Percentiles rank a stretch among this genome's conserved stretches.
phyloP scores from a whole-genome alignment of 1,139 yeast genomes.

The Ogataea hybrid region DNA sequence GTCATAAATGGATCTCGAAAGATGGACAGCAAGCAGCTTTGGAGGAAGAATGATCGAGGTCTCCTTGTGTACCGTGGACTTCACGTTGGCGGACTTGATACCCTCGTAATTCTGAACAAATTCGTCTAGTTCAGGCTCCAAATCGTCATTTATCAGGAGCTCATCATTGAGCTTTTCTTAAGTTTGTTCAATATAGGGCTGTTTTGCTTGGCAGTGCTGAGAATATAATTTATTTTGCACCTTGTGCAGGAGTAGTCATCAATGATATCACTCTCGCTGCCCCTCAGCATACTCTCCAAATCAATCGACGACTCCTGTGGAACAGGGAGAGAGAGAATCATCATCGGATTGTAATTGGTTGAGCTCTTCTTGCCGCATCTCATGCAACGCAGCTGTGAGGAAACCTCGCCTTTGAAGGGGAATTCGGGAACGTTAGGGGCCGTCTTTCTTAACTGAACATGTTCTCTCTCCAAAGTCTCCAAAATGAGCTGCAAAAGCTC shows the following conservation, averaged over 20 bases:
- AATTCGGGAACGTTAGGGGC: slow-evolving; percentile 45
- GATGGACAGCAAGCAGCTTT: slow-evolving; percentile 66
- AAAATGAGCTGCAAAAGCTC: slow-evolving; percentile 79
- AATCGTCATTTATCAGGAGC: slow-evolving; percentile 61
- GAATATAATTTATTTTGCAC: slow-evolving; percentile 57
- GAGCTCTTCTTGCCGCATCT: slow-evolving; percentile 64
- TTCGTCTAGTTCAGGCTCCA: slow-evolving; percentile 40
- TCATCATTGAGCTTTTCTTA: slow-evolving; percentile 25
- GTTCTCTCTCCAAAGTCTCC: slow-evolving; percentile 75
- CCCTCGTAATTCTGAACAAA: slow-evolving; percentile 44
- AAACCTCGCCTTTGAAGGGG: slow-evolving; percentile 70
- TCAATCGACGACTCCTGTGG: slow-evolving; percentile 57
- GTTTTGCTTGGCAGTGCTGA: slow-evolving; percentile 32
- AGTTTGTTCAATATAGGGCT: slow-evolving; percentile 16
- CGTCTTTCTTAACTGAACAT: slow-evolving; percentile 39
- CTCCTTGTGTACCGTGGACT: slow-evolving; percentile 65
- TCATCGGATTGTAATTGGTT: slow-evolving; percentile 59
- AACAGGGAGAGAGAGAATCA: slow-evolving; percentile 70
- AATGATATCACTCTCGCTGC: slow-evolving; percentile 66
- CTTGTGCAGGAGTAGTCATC: slow-evolving; percentile 77
- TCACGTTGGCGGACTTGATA: slow-evolving; percentile 31
- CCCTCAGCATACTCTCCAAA: slow-evolving; percentile 53
- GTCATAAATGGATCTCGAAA: slow-evolving; percentile 82
- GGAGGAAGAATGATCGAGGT: slow-evolving; percentile 68
- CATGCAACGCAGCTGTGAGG: slow-evolving; percentile 68